Evolutionary conservation across 148 eudicot genomes (phyloP).

Genomic region (Polygonum maritimum): DNA sequence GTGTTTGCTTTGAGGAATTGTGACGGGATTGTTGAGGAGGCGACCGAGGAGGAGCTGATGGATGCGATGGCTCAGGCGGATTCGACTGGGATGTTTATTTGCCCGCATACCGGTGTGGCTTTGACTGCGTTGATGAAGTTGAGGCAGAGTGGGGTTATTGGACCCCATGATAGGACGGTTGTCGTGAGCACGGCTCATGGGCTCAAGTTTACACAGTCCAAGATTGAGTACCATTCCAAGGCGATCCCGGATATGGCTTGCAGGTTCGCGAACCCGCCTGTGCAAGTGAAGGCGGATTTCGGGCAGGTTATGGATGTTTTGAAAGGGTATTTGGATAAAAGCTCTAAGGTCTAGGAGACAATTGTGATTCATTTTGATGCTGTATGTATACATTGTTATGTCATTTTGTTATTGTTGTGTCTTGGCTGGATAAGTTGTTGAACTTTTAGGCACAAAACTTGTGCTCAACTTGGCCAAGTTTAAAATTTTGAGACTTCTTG

Average conservation of each 20-base stretch:
- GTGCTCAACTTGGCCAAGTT: constrained; percentile 6
- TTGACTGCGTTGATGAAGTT: constrained; percentile 67
- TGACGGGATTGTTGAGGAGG: constrained; percentile 94
- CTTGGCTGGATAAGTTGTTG: not conserved
- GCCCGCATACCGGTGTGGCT: constrained; percentile 97
- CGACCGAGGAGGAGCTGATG: constrained; percentile 93
- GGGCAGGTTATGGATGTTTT: constrained; percentile 96
- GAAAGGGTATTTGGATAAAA: constrained; percentile 40
- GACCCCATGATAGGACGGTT: constrained; percentile 66
- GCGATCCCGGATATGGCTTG: constrained; percentile 65
- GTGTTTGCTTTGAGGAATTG: constrained; percentile 63
- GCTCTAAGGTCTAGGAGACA: constrained; percentile 25
- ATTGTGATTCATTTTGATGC: not conserved
- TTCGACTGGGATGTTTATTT: constrained; percentile 94
- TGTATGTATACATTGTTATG: not conserved
- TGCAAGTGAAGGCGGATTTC: constrained; percentile 77
- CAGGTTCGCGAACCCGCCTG: constrained; percentile 71
- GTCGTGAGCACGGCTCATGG: constrained; percentile 94
- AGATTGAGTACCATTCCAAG: constrained; percentile 78
- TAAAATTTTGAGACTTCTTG: not conserved
- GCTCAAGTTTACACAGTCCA: constrained; percentile 68
- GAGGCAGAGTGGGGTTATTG: constrained; percentile 63
- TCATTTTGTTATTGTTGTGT: not conserved
- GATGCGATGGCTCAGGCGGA: constrained; percentile 97
- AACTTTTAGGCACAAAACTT: not conserved